A percentile compares a stretch with the other conserved stretches of the same genome.
phyloP scores from a whole-genome alignment of 1,139 yeast species.

The Suhomyces atakaporum region DNA sequence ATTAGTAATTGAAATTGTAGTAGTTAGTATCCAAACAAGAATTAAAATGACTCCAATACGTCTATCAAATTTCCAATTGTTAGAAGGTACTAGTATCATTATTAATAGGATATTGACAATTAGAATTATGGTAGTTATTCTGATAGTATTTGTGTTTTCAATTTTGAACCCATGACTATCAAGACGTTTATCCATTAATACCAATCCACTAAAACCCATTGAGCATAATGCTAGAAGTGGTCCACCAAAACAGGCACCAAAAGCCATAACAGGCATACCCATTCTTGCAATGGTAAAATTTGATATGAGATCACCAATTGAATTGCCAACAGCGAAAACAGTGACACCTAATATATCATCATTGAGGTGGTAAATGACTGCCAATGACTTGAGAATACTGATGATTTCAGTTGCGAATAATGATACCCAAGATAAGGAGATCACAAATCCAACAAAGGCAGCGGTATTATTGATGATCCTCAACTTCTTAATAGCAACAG shows the following conservation, averaged over 20 bases:
- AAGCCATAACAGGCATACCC: slow-evolving; percentile 91
- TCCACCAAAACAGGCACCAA: slow-evolving; percentile 94
- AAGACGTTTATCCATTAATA: slow-evolving; percentile 36
- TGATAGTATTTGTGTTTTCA: slow-evolving; percentile 20
- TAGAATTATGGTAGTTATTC: slow-evolving; percentile 21
- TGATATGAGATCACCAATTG: slow-evolving; percentile 85
- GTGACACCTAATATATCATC: slow-evolving; percentile 82
- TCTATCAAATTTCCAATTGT: slow-evolving; percentile 66
- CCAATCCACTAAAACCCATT: slow-evolving; percentile 59
- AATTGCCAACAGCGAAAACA: slow-evolving; percentile 89
- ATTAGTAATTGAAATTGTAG: slow-evolving; percentile 33
- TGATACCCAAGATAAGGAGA: slow-evolving; percentile 74
- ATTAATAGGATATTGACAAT: slow-evolving; percentile 56
- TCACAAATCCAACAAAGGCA: slow-evolving; percentile 61
- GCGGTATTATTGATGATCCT: slow-evolving; percentile 32
- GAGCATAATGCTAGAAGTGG: slow-evolving; percentile 61
- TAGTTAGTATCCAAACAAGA: slow-evolving; percentile 56
- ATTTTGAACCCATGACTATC: slow-evolving; percentile 13
- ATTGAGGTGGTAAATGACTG: slow-evolving; percentile 61
- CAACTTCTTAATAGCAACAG: slow-evolving; percentile 9
- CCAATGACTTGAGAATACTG: slow-evolving; percentile 61
- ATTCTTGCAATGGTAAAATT: slow-evolving; percentile 79
- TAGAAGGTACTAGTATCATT: slow-evolving; percentile 56
- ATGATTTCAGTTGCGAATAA: slow-evolving; percentile 78
- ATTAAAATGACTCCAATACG: slow-evolving; percentile 47